Conservation (phyloP, 2,329 filamentous ascomycete genomes). For the Aspergillus novoparasiticus region DNA sequence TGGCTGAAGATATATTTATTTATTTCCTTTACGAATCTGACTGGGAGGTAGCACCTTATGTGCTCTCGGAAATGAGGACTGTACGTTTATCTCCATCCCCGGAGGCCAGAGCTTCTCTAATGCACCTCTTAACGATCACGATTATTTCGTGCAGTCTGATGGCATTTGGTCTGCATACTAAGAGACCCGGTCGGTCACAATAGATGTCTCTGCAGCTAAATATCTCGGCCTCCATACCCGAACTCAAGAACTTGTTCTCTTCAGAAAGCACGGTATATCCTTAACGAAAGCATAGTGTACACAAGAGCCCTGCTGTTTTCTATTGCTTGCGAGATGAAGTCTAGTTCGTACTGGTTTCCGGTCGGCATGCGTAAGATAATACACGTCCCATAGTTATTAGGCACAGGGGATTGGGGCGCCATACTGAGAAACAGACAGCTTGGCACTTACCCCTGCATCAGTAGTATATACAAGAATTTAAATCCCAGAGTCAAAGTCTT, state of each 20-base stretch:
- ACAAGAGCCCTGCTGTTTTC: not conserved
- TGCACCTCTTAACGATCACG: not conserved
- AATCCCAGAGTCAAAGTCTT: not conserved
- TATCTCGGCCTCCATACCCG: not conserved
- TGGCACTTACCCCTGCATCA: not conserved
- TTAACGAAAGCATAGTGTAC: not conserved
- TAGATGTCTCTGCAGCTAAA: not conserved
- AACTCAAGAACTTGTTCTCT: not conserved
- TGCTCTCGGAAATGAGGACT: too few relatives aligned
- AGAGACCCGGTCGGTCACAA: not conserved
- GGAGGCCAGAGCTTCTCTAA: too few relatives aligned
- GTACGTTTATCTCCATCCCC: too few relatives aligned
- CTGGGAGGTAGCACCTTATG: too few relatives aligned
- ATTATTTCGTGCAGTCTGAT: not conserved
- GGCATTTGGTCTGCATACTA: not conserved
- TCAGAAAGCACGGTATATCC: not conserved
- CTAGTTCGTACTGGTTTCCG: not conserved
- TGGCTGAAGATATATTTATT: too few relatives aligned
- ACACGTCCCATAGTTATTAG: not conserved
- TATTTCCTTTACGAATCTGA: too few relatives aligned
- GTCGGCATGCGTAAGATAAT: not conserved
- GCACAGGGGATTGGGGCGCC: not conserved
- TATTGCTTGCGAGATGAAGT: not conserved
- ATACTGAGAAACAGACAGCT: not conserved
- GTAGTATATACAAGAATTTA: constrained; percentile 5